Conservation (phyloP, 1,139 yeast genomes). For the Saccharomyces uvarum region DNA sequence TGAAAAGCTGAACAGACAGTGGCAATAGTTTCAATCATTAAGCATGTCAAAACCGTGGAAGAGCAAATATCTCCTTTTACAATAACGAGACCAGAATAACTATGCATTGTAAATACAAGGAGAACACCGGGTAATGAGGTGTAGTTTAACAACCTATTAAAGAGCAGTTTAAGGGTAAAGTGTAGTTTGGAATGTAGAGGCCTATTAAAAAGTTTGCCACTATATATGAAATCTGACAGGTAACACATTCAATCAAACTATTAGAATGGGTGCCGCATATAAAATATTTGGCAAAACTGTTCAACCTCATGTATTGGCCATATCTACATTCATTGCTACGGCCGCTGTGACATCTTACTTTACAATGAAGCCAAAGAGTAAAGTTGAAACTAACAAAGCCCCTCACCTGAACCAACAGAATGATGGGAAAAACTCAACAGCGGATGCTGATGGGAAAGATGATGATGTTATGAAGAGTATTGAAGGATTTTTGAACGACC, state of each 20-base stretch:
- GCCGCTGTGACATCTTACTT: conserved; percentile 32
- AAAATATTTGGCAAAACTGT: conserved; percentile 57
- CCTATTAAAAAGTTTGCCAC: background rate
- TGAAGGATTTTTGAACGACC: background rate
- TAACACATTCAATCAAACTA: background rate
- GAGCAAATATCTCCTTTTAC: background rate
- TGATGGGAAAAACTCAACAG: background rate
- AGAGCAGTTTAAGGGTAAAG: background rate
- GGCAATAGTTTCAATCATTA: background rate
- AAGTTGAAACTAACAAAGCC: conserved; percentile 1
- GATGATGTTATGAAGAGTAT: conserved; percentile 10
- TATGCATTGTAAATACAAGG: background rate
- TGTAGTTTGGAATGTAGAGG: background rate
- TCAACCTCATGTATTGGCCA: conserved; percentile 43
- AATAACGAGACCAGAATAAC: background rate
- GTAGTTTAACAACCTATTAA: background rate
- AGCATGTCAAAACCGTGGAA: background rate
- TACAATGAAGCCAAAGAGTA: conserved; percentile 12
- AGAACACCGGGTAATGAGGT: background rate
- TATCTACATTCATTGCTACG: conserved; percentile 33
- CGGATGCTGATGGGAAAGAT: conserved; percentile 4
- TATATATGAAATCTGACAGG: no score
- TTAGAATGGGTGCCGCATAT: conserved; percentile 54
- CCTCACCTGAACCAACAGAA: background rate
- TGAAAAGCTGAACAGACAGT: background rate